A percentile compares a stretch with the other conserved stretches of the same genome.
Evolutionary conservation across 257 asterid species (phyloP).

Genomic region (Cordia subcordata): DNA sequence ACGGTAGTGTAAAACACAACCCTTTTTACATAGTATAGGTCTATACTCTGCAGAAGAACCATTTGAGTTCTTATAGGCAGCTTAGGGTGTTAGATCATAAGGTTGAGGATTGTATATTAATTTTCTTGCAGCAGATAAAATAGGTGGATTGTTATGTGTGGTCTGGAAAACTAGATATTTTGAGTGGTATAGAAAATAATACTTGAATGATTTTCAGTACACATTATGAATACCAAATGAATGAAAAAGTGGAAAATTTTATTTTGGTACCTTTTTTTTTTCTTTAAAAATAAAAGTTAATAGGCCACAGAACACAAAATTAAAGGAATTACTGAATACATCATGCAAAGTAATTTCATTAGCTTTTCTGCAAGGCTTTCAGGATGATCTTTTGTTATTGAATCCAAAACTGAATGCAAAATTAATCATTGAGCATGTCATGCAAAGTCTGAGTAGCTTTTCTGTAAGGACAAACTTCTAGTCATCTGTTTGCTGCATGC

Average conservation of each 20-base stretch:
- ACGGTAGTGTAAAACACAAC: slow-evolving; percentile 2
- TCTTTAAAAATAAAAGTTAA: too few relatives aligned
- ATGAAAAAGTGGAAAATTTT: not conserved
- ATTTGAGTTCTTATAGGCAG: slow-evolving; percentile 1
- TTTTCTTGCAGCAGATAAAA: slow-evolving; percentile 8
- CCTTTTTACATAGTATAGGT: not conserved
- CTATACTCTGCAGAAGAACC: slow-evolving; percentile 6
- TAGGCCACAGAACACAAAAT: too few relatives aligned
- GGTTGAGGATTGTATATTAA: slow-evolving; percentile 11
- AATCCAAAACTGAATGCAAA: too few relatives aligned
- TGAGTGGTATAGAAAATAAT: not conserved
- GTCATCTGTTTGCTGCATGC: too few relatives aligned
- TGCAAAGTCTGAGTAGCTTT: too few relatives aligned
- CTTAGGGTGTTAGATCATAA: slow-evolving; percentile 2
- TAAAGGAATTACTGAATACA: too few relatives aligned
- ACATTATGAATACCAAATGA: not conserved
- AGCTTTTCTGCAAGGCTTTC: too few relatives aligned
- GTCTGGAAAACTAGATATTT: not conserved
- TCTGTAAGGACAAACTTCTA: too few relatives aligned
- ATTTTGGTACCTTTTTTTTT: too few relatives aligned
- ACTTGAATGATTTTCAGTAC: not conserved
- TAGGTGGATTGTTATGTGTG: slow-evolving; percentile 8
- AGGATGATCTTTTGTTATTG: too few relatives aligned
- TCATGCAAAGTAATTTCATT: too few relatives aligned
- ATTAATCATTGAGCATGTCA: too few relatives aligned